phyloP scores from a whole-genome alignment of 2,329 filamentous ascomycete genomes.

The Whalleya microplaca region DNA sequence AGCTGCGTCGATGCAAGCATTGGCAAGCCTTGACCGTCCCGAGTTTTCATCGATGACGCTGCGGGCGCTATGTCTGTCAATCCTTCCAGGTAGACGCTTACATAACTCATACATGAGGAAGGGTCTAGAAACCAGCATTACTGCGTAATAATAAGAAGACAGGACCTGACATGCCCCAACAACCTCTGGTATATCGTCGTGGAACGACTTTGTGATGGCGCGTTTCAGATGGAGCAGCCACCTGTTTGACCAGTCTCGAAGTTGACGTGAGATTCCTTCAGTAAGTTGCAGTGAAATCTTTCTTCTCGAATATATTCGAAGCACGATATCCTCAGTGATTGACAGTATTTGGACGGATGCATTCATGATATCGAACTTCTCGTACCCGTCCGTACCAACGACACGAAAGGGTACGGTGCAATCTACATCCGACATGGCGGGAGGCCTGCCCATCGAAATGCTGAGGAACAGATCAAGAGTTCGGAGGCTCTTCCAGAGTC shows the following conservation, averaged over 20 bases:
- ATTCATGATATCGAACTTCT: conserved; percentile 51
- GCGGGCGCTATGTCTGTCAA: conserved; percentile 21
- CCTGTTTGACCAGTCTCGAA: conserved; percentile 54
- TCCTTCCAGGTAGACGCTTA: conserved; percentile 45
- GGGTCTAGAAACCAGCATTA: conserved; percentile 59
- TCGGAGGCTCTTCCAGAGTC: conserved; percentile 58
- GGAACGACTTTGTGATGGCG: conserved; percentile 34
- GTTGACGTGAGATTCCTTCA: conserved; percentile 55
- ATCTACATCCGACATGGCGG: conserved; percentile 57
- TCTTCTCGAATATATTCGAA: conserved; percentile 56
- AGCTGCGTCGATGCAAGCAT: conserved; percentile 59
- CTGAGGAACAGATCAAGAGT: conserved; percentile 57
- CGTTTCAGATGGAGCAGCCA: conserved; percentile 53
- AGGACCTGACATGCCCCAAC: conserved; percentile 56
- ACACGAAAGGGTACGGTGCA: conserved; percentile 55
- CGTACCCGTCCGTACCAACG: conserved; percentile 41
- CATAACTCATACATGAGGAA: conserved; percentile 61
- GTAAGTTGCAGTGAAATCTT: conserved; percentile 58
- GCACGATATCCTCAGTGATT: conserved; percentile 53
- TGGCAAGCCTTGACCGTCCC: conserved; percentile 54
- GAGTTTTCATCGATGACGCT: conserved; percentile 35
- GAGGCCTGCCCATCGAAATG: conserved; percentile 58
- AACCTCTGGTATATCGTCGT: conserved; percentile 36
- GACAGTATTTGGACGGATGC: conserved; percentile 57
- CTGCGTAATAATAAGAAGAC: conserved; percentile 58